A percentile compares a stretch with the other conserved stretches of the same genome.
Conservation (phyloP, 345 rosid genomes). For the Mercurialis annua region DNA sequence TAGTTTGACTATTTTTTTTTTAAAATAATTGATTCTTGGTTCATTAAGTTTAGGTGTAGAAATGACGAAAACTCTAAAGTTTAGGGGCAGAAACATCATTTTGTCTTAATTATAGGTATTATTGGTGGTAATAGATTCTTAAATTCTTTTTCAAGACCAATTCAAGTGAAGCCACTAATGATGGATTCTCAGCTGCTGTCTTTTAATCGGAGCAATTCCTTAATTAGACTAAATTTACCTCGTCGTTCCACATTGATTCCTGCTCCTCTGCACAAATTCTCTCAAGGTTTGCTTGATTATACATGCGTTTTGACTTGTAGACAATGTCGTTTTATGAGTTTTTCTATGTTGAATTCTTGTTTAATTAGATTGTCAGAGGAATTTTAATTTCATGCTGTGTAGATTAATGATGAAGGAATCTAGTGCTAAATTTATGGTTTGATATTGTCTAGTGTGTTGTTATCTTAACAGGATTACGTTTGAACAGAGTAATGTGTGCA, state of each 20-base stretch:
- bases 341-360: neutral
- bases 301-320: neutral
- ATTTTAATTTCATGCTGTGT: neutral
- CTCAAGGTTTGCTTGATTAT: neutral
- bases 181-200: constrained; percentile 24
- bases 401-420: neutral
- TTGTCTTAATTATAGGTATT: too few species aligned
- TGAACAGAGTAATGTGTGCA: constrained; percentile 25
- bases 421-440: neutral
- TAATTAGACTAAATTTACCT: neutral
- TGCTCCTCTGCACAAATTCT: neutral
- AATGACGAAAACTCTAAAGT: too few species aligned
- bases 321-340: neutral
- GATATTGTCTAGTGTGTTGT: neutral
- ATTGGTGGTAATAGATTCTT: too few species aligned
- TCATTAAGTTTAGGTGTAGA: too few species aligned
- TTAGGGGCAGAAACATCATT: too few species aligned
- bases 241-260: neutral
- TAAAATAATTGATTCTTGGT: too few species aligned
- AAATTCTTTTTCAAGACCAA: neutral
- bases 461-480: constrained; percentile 14
- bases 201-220: constrained; percentile 11
- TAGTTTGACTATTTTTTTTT: too few species aligned
- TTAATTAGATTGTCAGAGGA: neutral
- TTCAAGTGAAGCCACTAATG: constrained; percentile 18